Conservation (phyloP, 306 rosid species). For the Hippophae rhamnoides region DNA sequence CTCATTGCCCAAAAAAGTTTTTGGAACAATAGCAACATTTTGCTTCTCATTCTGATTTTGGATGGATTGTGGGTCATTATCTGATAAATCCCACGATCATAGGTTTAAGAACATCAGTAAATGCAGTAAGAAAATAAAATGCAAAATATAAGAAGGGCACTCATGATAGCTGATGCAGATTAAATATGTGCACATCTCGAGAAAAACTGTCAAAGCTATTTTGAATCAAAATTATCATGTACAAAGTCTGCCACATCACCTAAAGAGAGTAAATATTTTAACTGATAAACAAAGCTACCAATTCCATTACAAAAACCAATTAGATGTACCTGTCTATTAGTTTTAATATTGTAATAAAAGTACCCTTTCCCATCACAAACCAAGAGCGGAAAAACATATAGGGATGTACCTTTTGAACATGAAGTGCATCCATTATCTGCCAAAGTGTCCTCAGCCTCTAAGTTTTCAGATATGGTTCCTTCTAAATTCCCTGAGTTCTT, state of each 20-base stretch:
- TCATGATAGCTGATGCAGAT: slow-evolving; percentile 1
- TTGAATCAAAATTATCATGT: background rate
- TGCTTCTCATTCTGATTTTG: slow-evolving; percentile 42
- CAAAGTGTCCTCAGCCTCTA: slow-evolving; percentile 31
- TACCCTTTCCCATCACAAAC: background rate
- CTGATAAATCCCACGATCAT: slow-evolving; percentile 27
- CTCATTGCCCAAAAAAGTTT: slow-evolving; percentile 53
- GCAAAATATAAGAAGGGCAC: slow-evolving; percentile 2
- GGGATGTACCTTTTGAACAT: slow-evolving; percentile 37
- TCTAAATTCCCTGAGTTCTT: slow-evolving; percentile 36
- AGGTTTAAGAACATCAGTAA: slow-evolving; percentile 7
- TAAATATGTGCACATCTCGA: background rate
- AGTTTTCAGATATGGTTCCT: slow-evolving; percentile 29
- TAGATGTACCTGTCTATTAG: background rate
- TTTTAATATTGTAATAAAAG: background rate
- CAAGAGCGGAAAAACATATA: slow-evolving; percentile 2
- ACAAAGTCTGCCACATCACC: background rate
- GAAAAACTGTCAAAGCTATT: background rate
- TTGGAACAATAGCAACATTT: slow-evolving; percentile 32
- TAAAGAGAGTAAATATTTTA: background rate
- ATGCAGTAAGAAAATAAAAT: background rate
- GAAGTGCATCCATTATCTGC: slow-evolving; percentile 43
- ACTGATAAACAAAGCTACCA: background rate
- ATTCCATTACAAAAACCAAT: background rate
- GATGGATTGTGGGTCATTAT: slow-evolving; percentile 30